These are phyloP conservation scores for Solanum rostratum DNA, from an alignment of 257 asterid genomes.

Conservation along the genomic window DNA sequence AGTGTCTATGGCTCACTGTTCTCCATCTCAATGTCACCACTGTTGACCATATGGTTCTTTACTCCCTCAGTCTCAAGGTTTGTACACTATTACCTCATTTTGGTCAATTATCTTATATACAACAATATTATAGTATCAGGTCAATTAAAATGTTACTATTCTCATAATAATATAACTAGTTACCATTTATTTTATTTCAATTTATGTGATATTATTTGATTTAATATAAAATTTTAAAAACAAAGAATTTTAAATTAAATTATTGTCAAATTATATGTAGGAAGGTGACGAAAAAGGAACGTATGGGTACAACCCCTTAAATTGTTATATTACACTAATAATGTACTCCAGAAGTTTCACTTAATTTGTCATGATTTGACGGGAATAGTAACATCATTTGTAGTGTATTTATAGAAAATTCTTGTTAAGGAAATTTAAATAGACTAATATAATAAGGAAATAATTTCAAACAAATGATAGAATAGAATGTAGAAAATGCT, in stretches of 20 bases:
- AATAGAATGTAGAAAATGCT: not conserved
- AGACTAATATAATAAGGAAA: not conserved
- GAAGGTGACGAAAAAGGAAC: not conserved
- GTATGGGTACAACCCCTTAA: not conserved
- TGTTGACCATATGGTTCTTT: conserved; percentile 27
- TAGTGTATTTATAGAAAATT: not conserved
- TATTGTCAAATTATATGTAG: too few species aligned
- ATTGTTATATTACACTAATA: not conserved
- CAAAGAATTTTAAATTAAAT: not conserved
- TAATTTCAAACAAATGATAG: not conserved
- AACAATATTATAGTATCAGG: not conserved
- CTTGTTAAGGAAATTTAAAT: not conserved
- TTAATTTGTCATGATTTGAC: not conserved
- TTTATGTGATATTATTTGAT: not conserved
- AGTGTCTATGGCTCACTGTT: conserved; percentile 28
- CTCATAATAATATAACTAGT: not conserved
- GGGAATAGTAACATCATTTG: rapidly evolving
- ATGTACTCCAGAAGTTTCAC: not conserved
- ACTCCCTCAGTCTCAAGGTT: conserved; percentile 34
- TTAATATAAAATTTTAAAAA: not conserved
- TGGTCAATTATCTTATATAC: not conserved
- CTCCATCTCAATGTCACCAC: conserved; percentile 36
- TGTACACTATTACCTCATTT: not conserved
- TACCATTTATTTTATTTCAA: not conserved
- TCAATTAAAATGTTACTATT: not conserved